A percentile compares a stretch with the other conserved stretches of the same genome.
Evolutionary conservation across 768 basidiomycete species (phyloP).

Genomic region (Phylloporus sp.): DNA sequence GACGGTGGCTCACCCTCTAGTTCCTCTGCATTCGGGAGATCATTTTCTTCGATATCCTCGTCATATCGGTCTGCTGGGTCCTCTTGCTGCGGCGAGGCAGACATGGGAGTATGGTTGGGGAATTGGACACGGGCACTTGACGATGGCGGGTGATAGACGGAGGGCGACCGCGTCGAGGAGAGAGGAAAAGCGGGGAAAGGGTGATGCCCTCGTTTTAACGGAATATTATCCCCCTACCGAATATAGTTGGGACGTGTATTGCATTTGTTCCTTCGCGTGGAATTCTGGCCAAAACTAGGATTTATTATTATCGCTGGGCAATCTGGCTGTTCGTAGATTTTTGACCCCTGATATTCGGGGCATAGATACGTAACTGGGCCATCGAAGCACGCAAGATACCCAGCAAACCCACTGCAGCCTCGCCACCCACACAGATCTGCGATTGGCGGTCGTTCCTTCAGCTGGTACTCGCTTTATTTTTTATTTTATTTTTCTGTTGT

Average conservation of each 20-base stretch:
- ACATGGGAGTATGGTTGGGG: conserved; percentile 42
- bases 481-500: not conserved
- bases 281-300: conserved; percentile 50
- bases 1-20: conserved; percentile 26
- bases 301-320: conserved; percentile 54
- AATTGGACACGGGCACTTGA: conserved; percentile 25
- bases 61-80: conserved; percentile 50
- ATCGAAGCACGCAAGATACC: conserved; percentile 31
- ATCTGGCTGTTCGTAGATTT: conserved; percentile 46
- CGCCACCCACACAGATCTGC: conserved; percentile 21
- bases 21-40: conserved; percentile 35
- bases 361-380: conserved; percentile 53
- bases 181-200: conserved; percentile 60
- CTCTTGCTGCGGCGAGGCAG: conserved; percentile 54
- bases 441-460: conserved; percentile 30
- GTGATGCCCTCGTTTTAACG: conserved; percentile 70
- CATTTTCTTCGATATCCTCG: conserved; percentile 56
- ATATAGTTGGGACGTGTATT: conserved; percentile 62
- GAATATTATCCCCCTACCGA: conserved; percentile 62
- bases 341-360: conserved; percentile 57
- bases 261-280: conserved; percentile 62
- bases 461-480: conserved; percentile 23
- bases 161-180: conserved; percentile 36
- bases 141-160: conserved; percentile 15
- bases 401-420: conserved; percentile 6